Evolutionary conservation across 768 basidiomycete species (phyloP).

Genomic region (Boletus subparvulus): DNA sequence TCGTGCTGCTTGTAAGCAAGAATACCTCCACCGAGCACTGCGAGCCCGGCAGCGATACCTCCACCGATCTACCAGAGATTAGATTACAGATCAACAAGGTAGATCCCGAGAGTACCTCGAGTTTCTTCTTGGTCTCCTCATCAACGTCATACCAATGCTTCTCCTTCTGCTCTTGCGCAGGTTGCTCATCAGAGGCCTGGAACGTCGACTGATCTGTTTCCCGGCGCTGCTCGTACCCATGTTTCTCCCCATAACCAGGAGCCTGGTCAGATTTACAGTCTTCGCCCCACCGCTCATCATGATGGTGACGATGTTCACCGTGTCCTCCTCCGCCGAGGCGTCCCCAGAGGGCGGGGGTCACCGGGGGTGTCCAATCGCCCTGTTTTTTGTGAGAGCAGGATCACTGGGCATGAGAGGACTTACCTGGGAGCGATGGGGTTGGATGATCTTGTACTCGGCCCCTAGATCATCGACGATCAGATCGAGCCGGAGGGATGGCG

Average conservation of each 20-base stretch:
- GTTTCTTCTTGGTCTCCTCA: conserved; percentile 55
- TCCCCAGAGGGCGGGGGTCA: conserved; percentile 70
- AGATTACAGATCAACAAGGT: neutral
- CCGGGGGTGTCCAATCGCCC: conserved; percentile 66
- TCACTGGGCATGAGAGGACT: neutral
- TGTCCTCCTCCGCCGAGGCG: conserved; percentile 38
- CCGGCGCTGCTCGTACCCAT: conserved; percentile 28
- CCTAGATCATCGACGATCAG: conserved; percentile 32
- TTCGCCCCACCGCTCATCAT: conserved; percentile 17
- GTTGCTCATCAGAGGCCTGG: conserved; percentile 19
- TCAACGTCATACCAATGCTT: conserved; percentile 57
- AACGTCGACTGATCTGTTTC: conserved; percentile 22
- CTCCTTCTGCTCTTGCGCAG: conserved; percentile 46
- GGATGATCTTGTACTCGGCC: conserved; percentile 64
- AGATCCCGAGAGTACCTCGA: conserved; percentile 43
- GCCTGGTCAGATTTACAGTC: conserved; percentile 13
- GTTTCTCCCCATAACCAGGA: conserved; percentile 24
- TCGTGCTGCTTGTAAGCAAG: conserved; percentile 55
- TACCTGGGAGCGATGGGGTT: conserved; percentile 70
- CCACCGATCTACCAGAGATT: conserved; percentile 54
- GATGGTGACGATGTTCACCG: conserved; percentile 12
- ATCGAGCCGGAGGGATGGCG: neutral
- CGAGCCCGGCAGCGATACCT: conserved; percentile 57
- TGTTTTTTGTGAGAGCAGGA: conserved; percentile 26
- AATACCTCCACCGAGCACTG: conserved; percentile 49